Base-by-base conservation (phyloP, 192 early-diverging fungal genomes). In the Podila epigama region DNA sequence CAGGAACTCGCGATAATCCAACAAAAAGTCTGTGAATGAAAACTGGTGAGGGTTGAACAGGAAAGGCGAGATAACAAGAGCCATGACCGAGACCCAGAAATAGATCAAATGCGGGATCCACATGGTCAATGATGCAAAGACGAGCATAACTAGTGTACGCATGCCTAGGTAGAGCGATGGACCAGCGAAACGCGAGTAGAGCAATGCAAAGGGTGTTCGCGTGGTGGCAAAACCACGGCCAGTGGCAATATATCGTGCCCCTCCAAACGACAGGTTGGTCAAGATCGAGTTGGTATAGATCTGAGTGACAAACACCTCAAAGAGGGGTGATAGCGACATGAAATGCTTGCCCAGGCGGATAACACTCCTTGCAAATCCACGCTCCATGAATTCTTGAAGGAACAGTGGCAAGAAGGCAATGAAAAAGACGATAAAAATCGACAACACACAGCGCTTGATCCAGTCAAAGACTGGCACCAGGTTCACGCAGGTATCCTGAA, bases 31-130 rank as follows among this genome's bases (percentile, higher is more conserved):
- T 0, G 83, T 83, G 57, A 94, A 82, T n/a, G 88, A 83, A 56
- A 95, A 94, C 79, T 95, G 94, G 65, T 94, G 92, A n/a, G 92
- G 93, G 60, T 95, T 95, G 79, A 93, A 95, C 39, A 95, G 55
- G 70, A 94, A 95, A 3, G 94, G 93, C 51, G 94, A 90, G 50
- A 95, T 82, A 51, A 90, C 75, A 40, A 95, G 71, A 9, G 93
- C 91, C 31, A 91, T 68, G 41, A 91, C 91, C 28, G 90, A 92
- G 28, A 94, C 85, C 93, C 93, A 94, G 59, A 95, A 92, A 77
- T 93, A 95, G 40, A 89, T 72, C 63, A 94, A 61, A 22, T 92
- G 90, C 52, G 87, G 87, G 51, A 88, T 79, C 88, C 90, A 89
- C 72, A 92, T 88, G 4, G 89, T 85, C 34, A 93, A 75, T 7